Percentiles rank a stretch among this genome's conserved stretches.
Conservation (phyloP, 129 eudicot genomes). For the Flaveria bidentis region DNA sequence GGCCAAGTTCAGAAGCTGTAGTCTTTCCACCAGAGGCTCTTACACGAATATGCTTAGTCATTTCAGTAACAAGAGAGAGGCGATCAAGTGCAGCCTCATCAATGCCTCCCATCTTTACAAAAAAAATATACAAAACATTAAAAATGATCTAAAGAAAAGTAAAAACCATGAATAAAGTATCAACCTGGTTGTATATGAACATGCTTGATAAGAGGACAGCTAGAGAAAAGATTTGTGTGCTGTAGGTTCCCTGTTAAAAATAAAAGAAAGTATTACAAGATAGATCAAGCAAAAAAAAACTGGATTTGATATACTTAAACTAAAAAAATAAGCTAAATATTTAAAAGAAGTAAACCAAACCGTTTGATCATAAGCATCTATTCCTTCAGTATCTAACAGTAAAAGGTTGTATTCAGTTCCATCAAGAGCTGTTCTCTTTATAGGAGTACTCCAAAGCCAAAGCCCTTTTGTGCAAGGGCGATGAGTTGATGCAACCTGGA, state of each 20-base stretch:
- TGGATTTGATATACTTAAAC: neutral
- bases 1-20: slow-evolving; percentile 92
- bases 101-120: slow-evolving; percentile 89
- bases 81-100: slow-evolving; percentile 99
- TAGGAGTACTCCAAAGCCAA: slow-evolving; percentile 97
- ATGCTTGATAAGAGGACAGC: slow-evolving; percentile 98
- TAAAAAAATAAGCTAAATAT: slow-evolving; percentile 16
- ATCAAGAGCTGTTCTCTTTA: slow-evolving; percentile 91
- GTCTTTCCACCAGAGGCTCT: slow-evolving; percentile 90
- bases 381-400: slow-evolving; percentile 96
- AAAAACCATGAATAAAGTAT: neutral
- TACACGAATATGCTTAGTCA: slow-evolving; percentile 98
- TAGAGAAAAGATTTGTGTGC: slow-evolving; percentile 91
- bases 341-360: slow-evolving; percentile 44
- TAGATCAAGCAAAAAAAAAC: neutral
- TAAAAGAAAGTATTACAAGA: neutral
- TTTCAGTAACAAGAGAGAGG: slow-evolving; percentile 96
- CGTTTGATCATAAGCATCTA: slow-evolving; percentile 99
- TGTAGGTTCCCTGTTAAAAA: slow-evolving; percentile 85
- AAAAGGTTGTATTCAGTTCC: slow-evolving; percentile 89
- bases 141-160: neutral
- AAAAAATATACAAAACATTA: slow-evolving; percentile 11
- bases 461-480: slow-evolving; percentile 98
- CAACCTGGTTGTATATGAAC: slow-evolving; percentile 96
- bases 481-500: slow-evolving; percentile 96